Conservation (phyloP, 176 grass and related monocot genomes). For the Rhynchospora breviuscula region DNA sequence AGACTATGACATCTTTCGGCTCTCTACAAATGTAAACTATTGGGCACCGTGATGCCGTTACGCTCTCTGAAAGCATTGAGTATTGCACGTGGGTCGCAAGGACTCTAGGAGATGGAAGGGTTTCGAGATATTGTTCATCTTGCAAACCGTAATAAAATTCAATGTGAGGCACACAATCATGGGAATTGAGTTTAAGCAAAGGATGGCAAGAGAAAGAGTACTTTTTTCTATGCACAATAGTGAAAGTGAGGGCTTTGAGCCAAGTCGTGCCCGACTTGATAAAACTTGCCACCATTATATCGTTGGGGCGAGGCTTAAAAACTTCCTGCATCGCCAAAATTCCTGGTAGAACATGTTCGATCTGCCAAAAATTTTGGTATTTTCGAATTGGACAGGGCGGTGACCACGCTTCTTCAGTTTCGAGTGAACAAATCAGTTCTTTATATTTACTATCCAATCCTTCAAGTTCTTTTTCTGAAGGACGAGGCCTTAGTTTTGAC, state of each 20-base stretch:
- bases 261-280: conserved; percentile 15
- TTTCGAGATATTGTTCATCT: background rate
- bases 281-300: background rate
- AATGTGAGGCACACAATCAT: background rate
- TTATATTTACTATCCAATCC: too few species aligned
- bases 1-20: too few species aligned
- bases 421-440: too few species aligned
- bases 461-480: too few species aligned
- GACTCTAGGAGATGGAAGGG: background rate
- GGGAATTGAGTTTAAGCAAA: background rate
- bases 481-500: too few species aligned
- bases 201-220: background rate
- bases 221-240: background rate
- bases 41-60: background rate
- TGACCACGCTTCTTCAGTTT: too few species aligned
- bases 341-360: too few species aligned
- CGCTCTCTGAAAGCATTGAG: background rate
- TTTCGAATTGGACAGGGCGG: too few species aligned
- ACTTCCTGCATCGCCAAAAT: too few species aligned
- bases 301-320: too few species aligned
- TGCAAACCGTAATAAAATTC: background rate
- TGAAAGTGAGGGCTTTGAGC: conserved; percentile 13
- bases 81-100: background rate
- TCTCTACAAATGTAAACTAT: too few species aligned
- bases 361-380: too few species aligned